Evolutionary conservation across 768 basidiomycete genomes (phyloP), one percentile per base, ranked within the genome.

Genomic region (Auricularia auricula-judae): DNA sequence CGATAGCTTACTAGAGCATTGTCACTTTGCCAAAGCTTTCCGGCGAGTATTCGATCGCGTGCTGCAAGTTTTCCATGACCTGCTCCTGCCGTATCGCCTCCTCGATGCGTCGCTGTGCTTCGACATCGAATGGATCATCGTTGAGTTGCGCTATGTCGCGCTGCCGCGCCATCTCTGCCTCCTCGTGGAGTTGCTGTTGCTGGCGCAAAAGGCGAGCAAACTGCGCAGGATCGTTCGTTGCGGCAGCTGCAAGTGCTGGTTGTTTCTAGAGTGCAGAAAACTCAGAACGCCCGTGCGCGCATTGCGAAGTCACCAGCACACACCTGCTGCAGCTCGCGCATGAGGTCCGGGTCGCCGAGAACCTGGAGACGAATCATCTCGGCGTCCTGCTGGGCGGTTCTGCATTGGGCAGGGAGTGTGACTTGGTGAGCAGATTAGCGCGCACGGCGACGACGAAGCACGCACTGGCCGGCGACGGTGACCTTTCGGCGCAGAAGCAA

Each of bases 21-120:
- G 86, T 88, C 36, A 99, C 97, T 66, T 86, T 82, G 16, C 93
- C 97, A 74, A 99, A 99, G 63, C 85, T 83, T 76, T 98, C 95
- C 0, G 96, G 96, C 7, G 86, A 88, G 68, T 90, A 93, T 73
- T 98, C 95, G 67, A 98, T 78, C 4, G 97, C 97, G 76, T 97
- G 93, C 65, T 89, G 85, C 82, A 95, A 80, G 71, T 97, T 97
- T 78, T 98, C 95, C 69, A 87, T 75, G 43, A 98, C 88, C 1
- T 89, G 91, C 72, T 97, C 83, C 72, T 93, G 89, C 65, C 88
- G 76, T 67, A 99, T 98, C 3, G 86, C 86, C 71, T 98, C 97
- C 74, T 96, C 97, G 64, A 99, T 99, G 78, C 82, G 86, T 65
- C 80, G 80, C 76, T 98, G 97, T 1, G 94, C 93, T 72, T 98